Conservation (phyloP, 1,139 yeast species). For the Pichia norvegensis region DNA sequence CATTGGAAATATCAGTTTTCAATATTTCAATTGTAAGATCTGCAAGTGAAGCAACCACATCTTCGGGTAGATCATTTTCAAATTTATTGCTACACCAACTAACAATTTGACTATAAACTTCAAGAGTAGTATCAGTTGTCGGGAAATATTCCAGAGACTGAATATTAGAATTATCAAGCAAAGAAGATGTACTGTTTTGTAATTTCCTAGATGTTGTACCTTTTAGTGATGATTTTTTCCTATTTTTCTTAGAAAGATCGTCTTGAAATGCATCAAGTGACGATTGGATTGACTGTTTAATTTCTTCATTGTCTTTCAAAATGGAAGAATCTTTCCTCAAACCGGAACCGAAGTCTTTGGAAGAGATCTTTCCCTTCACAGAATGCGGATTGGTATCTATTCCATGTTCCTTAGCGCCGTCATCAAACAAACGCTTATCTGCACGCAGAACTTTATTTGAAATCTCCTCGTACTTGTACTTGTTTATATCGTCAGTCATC, state of each 20-base stretch:
- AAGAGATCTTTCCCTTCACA: constrained; percentile 54
- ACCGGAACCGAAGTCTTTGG: constrained; percentile 61
- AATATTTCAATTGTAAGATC: constrained; percentile 59
- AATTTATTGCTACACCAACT: constrained; percentile 42
- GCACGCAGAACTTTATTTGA: constrained; percentile 64
- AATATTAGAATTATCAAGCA: constrained; percentile 29
- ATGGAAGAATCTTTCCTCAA: constrained; percentile 6
- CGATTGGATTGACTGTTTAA: constrained; percentile 11
- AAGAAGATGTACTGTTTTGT: constrained; percentile 4
- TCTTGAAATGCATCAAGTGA: constrained; percentile 2
- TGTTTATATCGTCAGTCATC: constrained; percentile 23
- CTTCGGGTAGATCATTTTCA: constrained; percentile 52
- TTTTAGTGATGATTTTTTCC: background rate
- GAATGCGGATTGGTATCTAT: constrained; percentile 60
- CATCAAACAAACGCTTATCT: constrained; percentile 43
- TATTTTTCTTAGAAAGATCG: constrained; percentile 4
- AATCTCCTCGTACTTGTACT: constrained; percentile 57
- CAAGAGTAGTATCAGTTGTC: constrained; percentile 37
- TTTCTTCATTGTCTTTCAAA: constrained; percentile 10
- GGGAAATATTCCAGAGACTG: constrained; percentile 46
- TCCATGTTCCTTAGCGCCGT: constrained; percentile 32
- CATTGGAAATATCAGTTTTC: constrained; percentile 42
- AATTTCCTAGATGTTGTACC: constrained; percentile 1
- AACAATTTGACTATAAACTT: constrained; percentile 39
- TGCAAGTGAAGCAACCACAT: constrained; percentile 47